phyloP scores from a whole-genome alignment of 2,329 filamentous ascomycete genomes.

The Knufia fluminis region DNA sequence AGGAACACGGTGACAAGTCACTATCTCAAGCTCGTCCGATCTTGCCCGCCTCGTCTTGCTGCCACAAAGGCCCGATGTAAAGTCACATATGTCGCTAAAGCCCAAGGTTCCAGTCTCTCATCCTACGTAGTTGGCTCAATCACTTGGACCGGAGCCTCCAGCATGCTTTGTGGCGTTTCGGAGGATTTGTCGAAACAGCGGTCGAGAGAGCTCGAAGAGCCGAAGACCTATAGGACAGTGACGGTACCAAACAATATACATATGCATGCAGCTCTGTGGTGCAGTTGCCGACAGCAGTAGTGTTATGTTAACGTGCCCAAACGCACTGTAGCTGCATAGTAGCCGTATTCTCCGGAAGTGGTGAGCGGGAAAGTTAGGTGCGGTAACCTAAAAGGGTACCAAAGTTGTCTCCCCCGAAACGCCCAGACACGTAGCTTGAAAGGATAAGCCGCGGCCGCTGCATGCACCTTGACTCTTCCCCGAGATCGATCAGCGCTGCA shows the following conservation, averaged over 20 bases:
- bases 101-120: not conserved
- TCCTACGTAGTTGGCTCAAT: slow-evolving; percentile 5
- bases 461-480: slow-evolving; percentile 1
- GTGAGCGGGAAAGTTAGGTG: not conserved
- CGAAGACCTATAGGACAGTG: not conserved
- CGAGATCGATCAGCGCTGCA: slow-evolving; percentile 8
- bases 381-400: not conserved
- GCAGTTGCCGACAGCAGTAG: not conserved
- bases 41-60: not conserved
- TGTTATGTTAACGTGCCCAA: slow-evolving; percentile 3
- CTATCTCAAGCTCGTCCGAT: not conserved
- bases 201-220: not conserved
- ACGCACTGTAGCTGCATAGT: slow-evolving; percentile 1
- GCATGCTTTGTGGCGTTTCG: not conserved
- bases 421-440: not conserved
- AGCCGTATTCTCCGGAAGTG: not conserved
- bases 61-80: not conserved
- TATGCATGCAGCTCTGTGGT: not conserved
- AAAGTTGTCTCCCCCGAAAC: not conserved
- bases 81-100: not conserved
- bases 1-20: not conserved
- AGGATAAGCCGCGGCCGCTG: not conserved
- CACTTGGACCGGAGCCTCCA: not conserved
- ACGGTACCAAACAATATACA: not conserved
- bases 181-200: not conserved